Percentiles rank a stretch among this genome's conserved stretches.
Evolutionary conservation across 139 green algal genomes (phyloP).

Genomic region (Volvox africanus): DNA sequence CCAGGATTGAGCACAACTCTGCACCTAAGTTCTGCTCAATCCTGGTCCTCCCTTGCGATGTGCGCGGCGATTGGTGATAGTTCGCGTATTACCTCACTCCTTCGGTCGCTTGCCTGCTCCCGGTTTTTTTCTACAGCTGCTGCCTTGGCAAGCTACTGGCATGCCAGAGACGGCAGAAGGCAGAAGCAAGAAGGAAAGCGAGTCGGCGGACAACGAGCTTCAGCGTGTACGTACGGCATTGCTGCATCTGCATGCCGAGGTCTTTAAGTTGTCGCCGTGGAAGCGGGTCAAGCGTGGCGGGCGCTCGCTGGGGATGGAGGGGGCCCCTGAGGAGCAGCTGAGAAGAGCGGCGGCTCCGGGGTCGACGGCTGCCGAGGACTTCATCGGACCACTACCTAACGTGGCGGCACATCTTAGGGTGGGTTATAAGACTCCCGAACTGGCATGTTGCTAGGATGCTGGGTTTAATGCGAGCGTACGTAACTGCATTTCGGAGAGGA

Average conservation of each 20-base stretch:
- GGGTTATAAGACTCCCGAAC: background rate
- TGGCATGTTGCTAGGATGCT: background rate
- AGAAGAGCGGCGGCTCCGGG: background rate
- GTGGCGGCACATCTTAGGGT: background rate
- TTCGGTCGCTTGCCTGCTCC: background rate
- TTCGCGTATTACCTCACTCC: background rate
- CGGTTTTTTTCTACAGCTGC: background rate
- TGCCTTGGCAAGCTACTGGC: background rate
- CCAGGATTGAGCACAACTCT: background rate
- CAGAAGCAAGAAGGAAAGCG: too few relatives aligned
- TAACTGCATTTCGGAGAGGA: background rate
- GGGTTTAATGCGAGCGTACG: background rate
- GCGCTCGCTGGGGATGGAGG: background rate
- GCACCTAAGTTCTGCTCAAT: too few relatives aligned
- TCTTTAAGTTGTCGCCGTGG: background rate
- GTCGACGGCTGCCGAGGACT: background rate
- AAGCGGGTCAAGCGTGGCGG: background rate
- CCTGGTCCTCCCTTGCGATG: too few relatives aligned
- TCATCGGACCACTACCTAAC: background rate
- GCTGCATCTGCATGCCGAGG: background rate
- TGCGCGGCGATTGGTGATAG: background rate
- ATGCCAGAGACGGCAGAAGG: too few relatives aligned
- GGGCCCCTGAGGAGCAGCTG: background rate
- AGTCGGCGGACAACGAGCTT: background rate
- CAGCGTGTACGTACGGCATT: background rate